Evolutionary conservation across 106 monocot species (phyloP), one percentile per base, ranked within the genome.

Genomic region (Iris macrosiphon): DNA sequence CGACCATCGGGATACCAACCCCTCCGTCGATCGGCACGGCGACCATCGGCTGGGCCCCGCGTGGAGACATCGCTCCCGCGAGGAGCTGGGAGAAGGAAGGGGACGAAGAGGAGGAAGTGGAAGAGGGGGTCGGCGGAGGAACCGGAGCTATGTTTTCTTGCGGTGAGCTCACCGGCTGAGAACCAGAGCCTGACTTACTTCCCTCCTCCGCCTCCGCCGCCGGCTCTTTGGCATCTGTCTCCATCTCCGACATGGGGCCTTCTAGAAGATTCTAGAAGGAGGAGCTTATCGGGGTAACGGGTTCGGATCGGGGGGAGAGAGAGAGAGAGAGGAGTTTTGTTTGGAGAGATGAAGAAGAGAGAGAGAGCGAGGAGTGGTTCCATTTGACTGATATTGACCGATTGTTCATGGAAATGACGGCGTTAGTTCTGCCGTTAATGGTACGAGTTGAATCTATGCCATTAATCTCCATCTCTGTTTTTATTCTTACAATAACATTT

Each of bases 1-100:
- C 47, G 26, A 67, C 67, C 46, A 67, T 29, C 38, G 52, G 64
- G n/a, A n/a, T n/a, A n/a, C n/a, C n/a, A n/a, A n/a, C n/a, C n/a
- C n/a, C n/a, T n/a, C n/a, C n/a, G n/a, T n/a, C n/a, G 38, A 62
- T 0, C 35, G 38, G 49, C 40, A 52, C 40, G 40, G 62, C 35
- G 26, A 37, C 62, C 24, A 62, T n/a, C 35, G 67, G 42, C 59
- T 39, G 18, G 25, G 59, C 17, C 12, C 40, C 16, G 9, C 39
- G 14, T 17, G 59, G 42, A 3, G 18, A 46, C 67, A 67, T 67
- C 48, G 58, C 67, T 17, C 67, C 67, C 17, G 67, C 67, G 39
- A 58, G 48, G n/a, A 58, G 39, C 48, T 58, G 67, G 22, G 47
- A 67, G 58, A 67, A 67, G 24, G 65, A 45, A 27, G 22, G 46